These are phyloP conservation scores for Macrocystidia cucumis DNA, from an alignment of 1,284 basidiomycete species.

Conservation along the genomic window DNA sequence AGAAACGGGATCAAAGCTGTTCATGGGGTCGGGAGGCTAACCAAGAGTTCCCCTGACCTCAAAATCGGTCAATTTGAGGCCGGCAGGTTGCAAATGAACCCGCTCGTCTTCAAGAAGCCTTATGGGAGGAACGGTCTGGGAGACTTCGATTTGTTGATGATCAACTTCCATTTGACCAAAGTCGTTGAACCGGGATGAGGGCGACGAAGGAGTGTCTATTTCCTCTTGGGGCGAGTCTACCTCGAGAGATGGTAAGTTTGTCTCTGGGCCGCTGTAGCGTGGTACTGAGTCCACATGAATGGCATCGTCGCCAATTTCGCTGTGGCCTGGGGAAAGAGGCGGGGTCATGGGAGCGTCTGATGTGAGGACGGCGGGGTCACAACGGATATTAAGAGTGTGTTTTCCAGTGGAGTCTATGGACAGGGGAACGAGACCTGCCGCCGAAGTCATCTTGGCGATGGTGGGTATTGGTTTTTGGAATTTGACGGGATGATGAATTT, in stretches of 20 bases:
- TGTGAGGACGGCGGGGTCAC: slow-evolving; percentile 18
- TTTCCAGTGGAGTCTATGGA: slow-evolving; percentile 20
- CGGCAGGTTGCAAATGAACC: slow-evolving; percentile 48
- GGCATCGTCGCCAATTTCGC: slow-evolving; percentile 21
- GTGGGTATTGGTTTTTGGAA: slow-evolving; percentile 1
- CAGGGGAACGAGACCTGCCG: slow-evolving; percentile 15
- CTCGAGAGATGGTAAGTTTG: slow-evolving; percentile 10
- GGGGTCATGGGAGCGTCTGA: slow-evolving; percentile 46
- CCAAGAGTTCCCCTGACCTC: slow-evolving; percentile 75
- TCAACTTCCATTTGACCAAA: slow-evolving; percentile 18
- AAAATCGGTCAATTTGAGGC: slow-evolving; percentile 68
- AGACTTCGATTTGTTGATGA: slow-evolving; percentile 6
- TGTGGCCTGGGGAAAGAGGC: slow-evolving; percentile 47
- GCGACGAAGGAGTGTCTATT: slow-evolving; percentile 8
- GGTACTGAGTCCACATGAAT: slow-evolving; percentile 23
- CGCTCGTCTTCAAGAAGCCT: slow-evolving; percentile 62
- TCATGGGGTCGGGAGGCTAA: slow-evolving; percentile 23
- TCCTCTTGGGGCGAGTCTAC: slow-evolving; percentile 3
- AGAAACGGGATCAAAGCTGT: slow-evolving; percentile 7
- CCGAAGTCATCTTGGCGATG: slow-evolving; percentile 2
- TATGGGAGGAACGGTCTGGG: slow-evolving; percentile 39
- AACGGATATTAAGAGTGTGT: slow-evolving; percentile 14
- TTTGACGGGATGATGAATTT: slow-evolving; percentile 1
- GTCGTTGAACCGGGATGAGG: neutral
- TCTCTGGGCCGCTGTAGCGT: slow-evolving; percentile 17